A percentile compares a stretch with the other conserved stretches of the same genome.
These are phyloP conservation scores for Hordeum vulgare DNA, from an alignment of 176 grass and related monocot species.

Conservation along the genomic window DNA sequence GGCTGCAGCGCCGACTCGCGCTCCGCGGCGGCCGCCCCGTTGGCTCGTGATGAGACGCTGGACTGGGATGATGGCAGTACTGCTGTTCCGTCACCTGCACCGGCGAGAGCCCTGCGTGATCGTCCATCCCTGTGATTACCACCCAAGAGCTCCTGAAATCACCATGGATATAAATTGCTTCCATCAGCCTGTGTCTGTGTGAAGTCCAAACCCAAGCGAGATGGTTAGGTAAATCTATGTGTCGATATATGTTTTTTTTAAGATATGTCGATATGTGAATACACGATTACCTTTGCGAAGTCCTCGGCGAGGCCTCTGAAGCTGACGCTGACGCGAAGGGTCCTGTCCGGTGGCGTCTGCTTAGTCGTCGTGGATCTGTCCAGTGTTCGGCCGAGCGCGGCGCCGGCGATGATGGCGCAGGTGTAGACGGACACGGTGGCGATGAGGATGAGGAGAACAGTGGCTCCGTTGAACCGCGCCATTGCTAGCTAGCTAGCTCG, in stretches of 20 bases:
- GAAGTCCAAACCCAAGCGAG: not conserved
- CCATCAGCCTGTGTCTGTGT: not conserved
- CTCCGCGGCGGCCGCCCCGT: no score
- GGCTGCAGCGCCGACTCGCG: not conserved
- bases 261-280: not conserved
- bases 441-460: conserved; percentile 15
- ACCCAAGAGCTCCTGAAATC: conserved; percentile 12
- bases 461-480: not conserved
- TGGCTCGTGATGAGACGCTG: not conserved
- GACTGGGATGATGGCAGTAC: not conserved
- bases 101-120: not conserved
- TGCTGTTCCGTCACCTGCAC: not conserved
- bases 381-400: not conserved
- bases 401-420: conserved; percentile 15
- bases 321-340: not conserved
- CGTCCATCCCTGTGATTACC: not conserved
- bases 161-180: not conserved
- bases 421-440: not conserved
- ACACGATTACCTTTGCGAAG: not conserved
- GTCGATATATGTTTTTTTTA: no score
- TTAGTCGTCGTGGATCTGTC: not conserved
- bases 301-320: not conserved
- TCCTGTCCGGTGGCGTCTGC: not conserved
- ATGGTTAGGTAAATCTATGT: no score
- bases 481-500: not conserved